These are phyloP conservation scores for Lactarius tabidus DNA, from an alignment of 768 basidiomycete species.

Conservation along the genomic window DNA sequence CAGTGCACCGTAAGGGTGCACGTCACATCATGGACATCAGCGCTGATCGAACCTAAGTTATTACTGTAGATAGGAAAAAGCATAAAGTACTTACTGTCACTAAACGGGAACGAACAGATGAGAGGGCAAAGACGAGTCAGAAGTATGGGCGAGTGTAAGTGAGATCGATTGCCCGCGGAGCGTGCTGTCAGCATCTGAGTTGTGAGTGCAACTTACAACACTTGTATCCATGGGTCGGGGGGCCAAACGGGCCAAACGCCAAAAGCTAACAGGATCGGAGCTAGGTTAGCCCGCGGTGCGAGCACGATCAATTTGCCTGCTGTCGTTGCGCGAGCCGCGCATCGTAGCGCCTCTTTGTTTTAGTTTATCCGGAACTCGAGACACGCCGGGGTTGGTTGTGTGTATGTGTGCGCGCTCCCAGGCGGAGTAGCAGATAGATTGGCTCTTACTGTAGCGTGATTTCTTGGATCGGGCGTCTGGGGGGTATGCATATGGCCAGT, in stretches of 20 bases:
- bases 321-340: neutral
- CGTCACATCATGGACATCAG: neutral
- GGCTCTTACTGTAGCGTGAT: too few species aligned
- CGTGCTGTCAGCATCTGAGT: neutral
- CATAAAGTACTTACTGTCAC: neutral
- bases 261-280: neutral
- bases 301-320: neutral
- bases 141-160: neutral
- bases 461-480: too few species aligned
- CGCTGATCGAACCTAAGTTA: constrained; percentile 9
- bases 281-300: neutral
- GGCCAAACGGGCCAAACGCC: neutral
- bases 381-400: too few species aligned
- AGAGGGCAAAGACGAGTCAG: neutral
- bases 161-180: neutral
- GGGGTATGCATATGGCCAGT: too few species aligned
- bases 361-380: neutral
- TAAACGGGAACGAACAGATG: neutral
- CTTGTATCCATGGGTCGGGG: neutral
- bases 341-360: neutral
- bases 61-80: neutral
- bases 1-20: neutral
- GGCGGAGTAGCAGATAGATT: too few species aligned
- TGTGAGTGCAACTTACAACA: neutral
- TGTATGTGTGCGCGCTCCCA: too few species aligned